phyloP scores from a whole-genome alignment of 495 filamentous ascomycete genomes.

The Aspergillus incahuasiensis region DNA sequence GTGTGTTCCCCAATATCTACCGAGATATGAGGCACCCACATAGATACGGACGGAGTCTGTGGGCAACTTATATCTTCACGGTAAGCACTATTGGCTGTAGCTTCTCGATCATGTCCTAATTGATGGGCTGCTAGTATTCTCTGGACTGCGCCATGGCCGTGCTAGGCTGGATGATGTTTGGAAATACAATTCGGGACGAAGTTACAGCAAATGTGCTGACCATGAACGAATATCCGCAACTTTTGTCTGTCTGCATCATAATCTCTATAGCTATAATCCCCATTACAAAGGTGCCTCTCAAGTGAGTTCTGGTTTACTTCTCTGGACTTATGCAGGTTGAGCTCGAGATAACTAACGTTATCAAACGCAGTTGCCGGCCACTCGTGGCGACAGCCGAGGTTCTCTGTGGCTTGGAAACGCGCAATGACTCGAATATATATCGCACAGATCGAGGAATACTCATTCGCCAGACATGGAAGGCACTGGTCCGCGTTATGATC shows the following conservation, averaged over 20 bases:
- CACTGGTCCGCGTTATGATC: slow-evolving; percentile 55
- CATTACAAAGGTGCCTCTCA: slow-evolving; percentile 88
- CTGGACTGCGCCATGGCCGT: slow-evolving; percentile 78
- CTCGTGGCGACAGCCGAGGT: slow-evolving; percentile 83
- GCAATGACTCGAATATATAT: slow-evolving; percentile 19
- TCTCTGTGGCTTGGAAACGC: slow-evolving; percentile 60
- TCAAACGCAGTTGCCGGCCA: slow-evolving; percentile 60
- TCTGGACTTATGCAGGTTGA: neutral
- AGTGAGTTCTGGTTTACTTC: slow-evolving; percentile 45
- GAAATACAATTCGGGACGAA: slow-evolving; percentile 76
- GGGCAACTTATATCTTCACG: slow-evolving; percentile 84
- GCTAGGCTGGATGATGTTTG: slow-evolving; percentile 89
- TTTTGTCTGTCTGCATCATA: slow-evolving; percentile 69
- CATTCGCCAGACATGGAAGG: slow-evolving; percentile 53
- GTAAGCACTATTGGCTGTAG: slow-evolving; percentile 43
- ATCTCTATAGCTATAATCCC: slow-evolving; percentile 88
- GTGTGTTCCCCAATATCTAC: slow-evolving; percentile 96
- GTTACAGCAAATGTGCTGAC: slow-evolving; percentile 83
- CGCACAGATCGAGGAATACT: slow-evolving; percentile 52
- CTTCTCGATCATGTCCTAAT: slow-evolving; percentile 8
- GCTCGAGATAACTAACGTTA: slow-evolving; percentile 14
- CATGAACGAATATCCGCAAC: slow-evolving; percentile 68
- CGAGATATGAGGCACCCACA: slow-evolving; percentile 94
- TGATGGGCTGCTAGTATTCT: slow-evolving; percentile 50
- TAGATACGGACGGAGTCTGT: slow-evolving; percentile 72